Evolutionary conservation across 805 yeast species (phyloP), one percentile per base, ranked within the genome.

Genomic region (Myxozyma udenii): DNA sequence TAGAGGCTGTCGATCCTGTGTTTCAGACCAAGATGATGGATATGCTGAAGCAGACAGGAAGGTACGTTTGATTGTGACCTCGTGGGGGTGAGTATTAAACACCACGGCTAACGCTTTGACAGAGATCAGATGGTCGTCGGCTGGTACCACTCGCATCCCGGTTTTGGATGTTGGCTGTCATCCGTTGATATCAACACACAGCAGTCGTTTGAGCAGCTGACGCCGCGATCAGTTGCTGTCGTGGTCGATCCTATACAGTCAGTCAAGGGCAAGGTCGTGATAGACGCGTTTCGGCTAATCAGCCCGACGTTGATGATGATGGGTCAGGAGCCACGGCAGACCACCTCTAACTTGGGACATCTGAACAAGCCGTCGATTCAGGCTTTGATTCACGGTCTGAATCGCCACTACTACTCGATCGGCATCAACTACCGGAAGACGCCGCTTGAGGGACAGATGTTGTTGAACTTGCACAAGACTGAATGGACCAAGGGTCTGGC

Each of bases 11-110:
- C 30, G 99, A 95, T 69, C 98, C 95, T 68, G 98, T 95, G 45
- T 93, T 93, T 74, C 98, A 93, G 70, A 90, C 98, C 2, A 87
- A 84, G 68, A 95, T 93, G 98, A 93, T 93, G 98, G 99, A 93
- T 67, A 93, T 93, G 98, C 78, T 93, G 66, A 83, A 86, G 71
- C 98, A 93, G 70, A 93, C 98, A 0, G 99, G 99, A n/a, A 39
- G 61, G 57, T 48, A 21, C 7, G 59, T 25, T 4, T 3, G 23
- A 12, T 22, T 35, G 16, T 3, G 16, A 21, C 36, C 21, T 4
- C 11, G 4, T 23, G 21, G n/a, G n/a, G n/a, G n/a, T n/a, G n/a
- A n/a, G n/a, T n/a, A n/a, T n/a, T 4, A 18, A 16, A 22, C 16
- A 7, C n/a, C 19, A n/a, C 22, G 25, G 5, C 16, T 12, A 11